phyloP scores from a whole-genome alignment of 352 stramenopile species.

The Phytophthora foliorum region DNA sequence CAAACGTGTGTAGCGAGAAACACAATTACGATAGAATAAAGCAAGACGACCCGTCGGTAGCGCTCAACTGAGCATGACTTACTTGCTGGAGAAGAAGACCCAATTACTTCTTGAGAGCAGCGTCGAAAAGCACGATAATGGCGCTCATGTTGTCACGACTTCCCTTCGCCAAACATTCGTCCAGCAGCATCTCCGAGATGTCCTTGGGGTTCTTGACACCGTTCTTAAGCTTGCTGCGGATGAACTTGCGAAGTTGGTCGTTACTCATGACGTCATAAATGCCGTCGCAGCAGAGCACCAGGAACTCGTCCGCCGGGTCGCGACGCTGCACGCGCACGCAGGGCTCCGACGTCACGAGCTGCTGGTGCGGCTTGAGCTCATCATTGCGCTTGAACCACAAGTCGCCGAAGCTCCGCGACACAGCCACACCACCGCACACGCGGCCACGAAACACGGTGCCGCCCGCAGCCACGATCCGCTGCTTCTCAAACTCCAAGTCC shows the following conservation, averaged over 20 bases:
- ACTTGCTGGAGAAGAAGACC: conserved; percentile 26
- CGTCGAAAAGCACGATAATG: conserved; percentile 82
- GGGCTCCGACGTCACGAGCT: conserved; percentile 88
- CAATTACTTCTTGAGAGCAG: conserved; percentile 46
- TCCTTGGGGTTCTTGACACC: conserved; percentile 59
- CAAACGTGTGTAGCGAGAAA: conserved; percentile 16
- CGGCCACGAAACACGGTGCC: conserved; percentile 88
- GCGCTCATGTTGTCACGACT: conserved; percentile 92
- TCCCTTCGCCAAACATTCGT: conserved; percentile 85
- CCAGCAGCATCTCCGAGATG: conserved; percentile 81
- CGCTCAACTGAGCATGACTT: conserved; percentile 12
- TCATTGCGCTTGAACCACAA: conserved; percentile 91
- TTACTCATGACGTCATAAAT: conserved; percentile 97
- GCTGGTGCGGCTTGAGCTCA: conserved; percentile 81
- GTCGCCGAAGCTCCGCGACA: conserved; percentile 89
- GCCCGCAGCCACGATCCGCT: conserved; percentile 85
- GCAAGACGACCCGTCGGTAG: conserved; percentile 3
- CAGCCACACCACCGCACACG: conserved; percentile 86
- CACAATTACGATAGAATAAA: conserved; percentile 44
- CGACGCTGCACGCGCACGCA: conserved; percentile 82
- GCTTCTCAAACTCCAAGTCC: conserved; percentile 87
- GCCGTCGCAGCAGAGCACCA: conserved; percentile 94
- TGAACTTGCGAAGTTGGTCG: conserved; percentile 93
- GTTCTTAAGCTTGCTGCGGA: conserved; percentile 79
- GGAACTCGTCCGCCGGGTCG: conserved; percentile 90